Base-by-base conservation (phyloP, 106 monocot species). In the Narthecium ossifragum region DNA sequence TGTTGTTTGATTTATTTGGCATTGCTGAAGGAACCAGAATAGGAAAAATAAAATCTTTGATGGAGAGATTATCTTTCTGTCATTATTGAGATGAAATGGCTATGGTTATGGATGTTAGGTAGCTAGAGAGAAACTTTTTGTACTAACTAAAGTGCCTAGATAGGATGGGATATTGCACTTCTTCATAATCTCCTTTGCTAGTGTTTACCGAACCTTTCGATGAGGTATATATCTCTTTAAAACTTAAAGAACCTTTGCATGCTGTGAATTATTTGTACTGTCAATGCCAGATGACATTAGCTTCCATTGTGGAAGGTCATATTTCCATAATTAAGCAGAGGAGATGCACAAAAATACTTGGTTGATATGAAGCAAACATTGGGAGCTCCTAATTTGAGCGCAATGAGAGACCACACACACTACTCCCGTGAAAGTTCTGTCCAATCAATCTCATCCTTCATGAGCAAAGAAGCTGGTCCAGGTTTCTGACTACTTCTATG, bases 131-230 rank as follows among this genome's bases (percentile, higher is more conserved):
- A n/a, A n/a, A n/a, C n/a, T n/a, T n/a, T n/a, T n/a, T n/a, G n/a
- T n/a, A n/a, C n/a, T n/a, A n/a, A n/a, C n/a, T n/a, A n/a, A n/a
- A n/a, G n/a, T n/a, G n/a, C n/a, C n/a, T n/a, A n/a, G n/a, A n/a
- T n/a, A n/a, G n/a, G n/a, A n/a, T n/a, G n/a, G n/a, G n/a, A n/a
- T n/a, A n/a, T n/a, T n/a, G n/a, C n/a, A n/a, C n/a, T n/a, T n/a
- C n/a, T n/a, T n/a, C n/a, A n/a, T n/a, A n/a, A n/a, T n/a, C n/a
- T n/a, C n/a, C n/a, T n/a, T n/a, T 74, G 72, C 64, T 55, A 53
- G 60, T 63, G 66, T 70, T 79, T 29, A 70, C 53, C 60, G 83
- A 88, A 49, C 29, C 25, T 46, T 88, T 88, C 55, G 83, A 88
- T 55, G 71, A 83, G 88, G 88, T 88, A 68, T 26, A 6, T 59